Base-by-base conservation (phyloP, 2,329 filamentous ascomycete species). In the Calonectria pseudoreteaudii region DNA sequence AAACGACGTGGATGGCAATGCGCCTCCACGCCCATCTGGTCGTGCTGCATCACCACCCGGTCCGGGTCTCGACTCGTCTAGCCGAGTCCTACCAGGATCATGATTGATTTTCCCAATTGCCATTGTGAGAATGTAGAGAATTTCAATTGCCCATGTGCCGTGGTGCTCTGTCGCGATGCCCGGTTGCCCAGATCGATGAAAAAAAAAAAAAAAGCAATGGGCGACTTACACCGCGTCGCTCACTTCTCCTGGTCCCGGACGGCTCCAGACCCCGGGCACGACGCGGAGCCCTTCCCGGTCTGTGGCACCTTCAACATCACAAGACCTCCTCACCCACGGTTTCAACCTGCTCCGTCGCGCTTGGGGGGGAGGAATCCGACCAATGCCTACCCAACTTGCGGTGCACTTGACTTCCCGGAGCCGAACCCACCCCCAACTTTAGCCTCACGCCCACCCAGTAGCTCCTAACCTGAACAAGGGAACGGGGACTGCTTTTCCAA, bases 361-460 rank as follows among this genome's bases (percentile, higher is more conserved):
- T 76, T 80, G 74, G 74, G 79, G 79, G 72, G 23, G 11, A n/a
- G 23, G 60, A 62, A 76, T 74, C 68, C 77, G 75, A 70, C 79
- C 78, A 80, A 80, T 80, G 74, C 77, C 78, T 74, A 75, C 73
- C 68, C 78, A 64, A 64, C 60, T 56, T 44, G 50, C 72, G 72
- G 76, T 74, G 74, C 78, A 80, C 76, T 80, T 80, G 78, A 77
- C 78, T 77, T 62, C 76, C 70, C 75, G 78, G 71, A 74, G 60
- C 52, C 47, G 79, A 80, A 80, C 65, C 79, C 79, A 80, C 79
- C 79, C 79, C 79, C 79, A 80, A 80, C 76, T 76, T 76, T 77
- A 77, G 76, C 75, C 74, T 78, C 76, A 74, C 74, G 58, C 75
- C 66, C 68, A 71, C 73, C 68, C 58, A 65, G 50, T 38, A 36